Evolutionary conservation across 1,284 basidiomycete genomes (phyloP), one percentile per base, ranked within the genome.

Genomic region (Coniophora puteana): DNA sequence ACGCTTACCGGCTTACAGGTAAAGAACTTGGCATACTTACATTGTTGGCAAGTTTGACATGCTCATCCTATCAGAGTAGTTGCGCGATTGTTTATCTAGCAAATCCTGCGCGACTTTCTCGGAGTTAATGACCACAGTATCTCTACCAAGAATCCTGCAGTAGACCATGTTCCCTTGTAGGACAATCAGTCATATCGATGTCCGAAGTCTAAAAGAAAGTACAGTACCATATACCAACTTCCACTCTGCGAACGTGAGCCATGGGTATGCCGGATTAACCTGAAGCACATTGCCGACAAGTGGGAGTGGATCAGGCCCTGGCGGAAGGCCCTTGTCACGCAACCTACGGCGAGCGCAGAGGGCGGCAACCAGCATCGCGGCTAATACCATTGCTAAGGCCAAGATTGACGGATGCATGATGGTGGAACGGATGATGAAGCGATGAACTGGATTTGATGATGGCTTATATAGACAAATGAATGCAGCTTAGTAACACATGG

Each of bases 111-210:
- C 34, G 41, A 16, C 39, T 35, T 12, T 13, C 28, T 31, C 29
- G n/a, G 29, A 31, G n/a, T 31, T 31, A 18, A 31, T 14, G 6
- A 31, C 11, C 39, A 40, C 12, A 39, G 36, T 22, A 44, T 28
- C 35, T 45, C 28, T 32, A 38, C 18, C 12, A 28, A 39, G 21
- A 40, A 27, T 32, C 48, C 40, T 21, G 28, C n/a, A 31, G n/a
- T 31, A 31, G 29, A 31, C 29, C 8, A 31, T n/a, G 20, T 31
- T 18, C 14, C 29, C 29, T 31, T 6, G n/a, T n/a, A n/a, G n/a
- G n/a, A n/a, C n/a, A n/a, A n/a, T n/a, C 18, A 22, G 13, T 39
- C 27, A 50, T 11, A 14, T 26, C 11, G 13, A 10, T 4, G 12
- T 20, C 20, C 14, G 4, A n/a, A 7, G 0, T 10, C 5, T 23